These are phyloP conservation scores for Phytopythium sindhum DNA, from an alignment of 352 stramenopile genomes.

Conservation along the genomic window DNA sequence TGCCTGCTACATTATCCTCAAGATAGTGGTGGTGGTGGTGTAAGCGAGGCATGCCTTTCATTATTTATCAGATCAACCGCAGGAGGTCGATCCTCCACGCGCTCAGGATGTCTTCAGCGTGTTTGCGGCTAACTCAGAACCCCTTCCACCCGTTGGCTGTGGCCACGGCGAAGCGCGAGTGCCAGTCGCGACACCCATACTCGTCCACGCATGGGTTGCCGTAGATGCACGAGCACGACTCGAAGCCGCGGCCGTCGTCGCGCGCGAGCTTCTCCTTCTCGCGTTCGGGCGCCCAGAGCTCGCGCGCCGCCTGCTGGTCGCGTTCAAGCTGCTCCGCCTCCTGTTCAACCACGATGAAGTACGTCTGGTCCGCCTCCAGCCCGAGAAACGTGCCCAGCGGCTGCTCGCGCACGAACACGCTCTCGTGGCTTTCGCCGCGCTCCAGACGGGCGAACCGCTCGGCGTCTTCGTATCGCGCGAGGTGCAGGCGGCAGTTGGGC, in stretches of 20 bases:
- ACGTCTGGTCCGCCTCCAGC: constrained; percentile 61
- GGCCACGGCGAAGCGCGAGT: constrained; percentile 77
- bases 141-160: constrained; percentile 89
- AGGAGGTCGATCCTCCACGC: too few species aligned
- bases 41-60: background rate
- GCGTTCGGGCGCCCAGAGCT: constrained; percentile 36
- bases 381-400: constrained; percentile 66
- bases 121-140: constrained; percentile 34
- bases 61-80: background rate
- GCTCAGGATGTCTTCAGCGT: background rate
- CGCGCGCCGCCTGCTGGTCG: constrained; percentile 61
- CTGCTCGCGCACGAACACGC: constrained; percentile 59
- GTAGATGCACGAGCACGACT: constrained; percentile 88
- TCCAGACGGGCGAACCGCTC: constrained; percentile 58
- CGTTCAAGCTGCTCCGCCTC: constrained; percentile 60
- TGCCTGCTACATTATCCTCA: background rate
- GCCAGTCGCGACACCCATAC: constrained; percentile 89
- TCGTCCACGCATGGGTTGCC: constrained; percentile 89
- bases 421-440: constrained; percentile 34
- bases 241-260: constrained; percentile 65
- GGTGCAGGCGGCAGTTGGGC: constrained; percentile 77
- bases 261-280: constrained; percentile 36
- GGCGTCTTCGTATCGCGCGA: constrained; percentile 45
- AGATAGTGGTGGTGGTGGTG: background rate
- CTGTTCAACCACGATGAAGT: constrained; percentile 85